Evolutionary conservation across 305 asterid species (phyloP).

Genomic region (Fraxinus nigra): DNA sequence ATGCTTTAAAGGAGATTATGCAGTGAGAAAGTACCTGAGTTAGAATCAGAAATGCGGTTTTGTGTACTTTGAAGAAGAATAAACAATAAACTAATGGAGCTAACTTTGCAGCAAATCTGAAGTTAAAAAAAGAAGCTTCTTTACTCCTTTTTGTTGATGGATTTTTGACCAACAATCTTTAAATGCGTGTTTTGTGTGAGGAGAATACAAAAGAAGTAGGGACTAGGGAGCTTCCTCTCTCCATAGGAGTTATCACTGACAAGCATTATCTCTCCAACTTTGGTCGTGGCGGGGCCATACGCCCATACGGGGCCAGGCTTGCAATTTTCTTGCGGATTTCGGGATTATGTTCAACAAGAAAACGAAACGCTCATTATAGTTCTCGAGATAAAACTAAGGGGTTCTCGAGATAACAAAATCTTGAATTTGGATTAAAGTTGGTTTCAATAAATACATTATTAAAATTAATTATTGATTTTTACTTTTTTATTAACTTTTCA

Average conservation of each 20-base stretch:
- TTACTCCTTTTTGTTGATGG: background rate
- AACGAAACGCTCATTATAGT: background rate
- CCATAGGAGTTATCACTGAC: background rate
- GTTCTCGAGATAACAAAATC: background rate
- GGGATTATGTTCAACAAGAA: background rate
- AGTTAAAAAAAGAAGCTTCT: conserved; percentile 34
- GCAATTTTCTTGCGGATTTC: background rate
- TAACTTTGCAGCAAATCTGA: conserved; percentile 32
- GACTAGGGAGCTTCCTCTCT: background rate
- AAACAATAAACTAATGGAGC: background rate
- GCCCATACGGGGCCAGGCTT: background rate
- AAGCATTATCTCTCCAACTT: background rate
- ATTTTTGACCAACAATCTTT: background rate
- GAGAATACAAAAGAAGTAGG: background rate
- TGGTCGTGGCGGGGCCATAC: background rate
- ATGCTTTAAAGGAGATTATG: conserved; percentile 1
- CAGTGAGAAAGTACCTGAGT: conserved; percentile 16
- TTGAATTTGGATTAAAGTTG: background rate
- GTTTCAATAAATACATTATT: no score
- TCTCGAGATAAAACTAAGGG: background rate
- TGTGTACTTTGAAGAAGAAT: background rate
- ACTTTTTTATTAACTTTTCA: background rate
- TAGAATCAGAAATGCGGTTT: conserved; percentile 22
- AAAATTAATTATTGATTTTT: no score
- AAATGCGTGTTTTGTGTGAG: background rate